Evolutionary conservation across 2,329 filamentous ascomycete species (phyloP).

Genomic region (Paracoccidioides brasiliensis): DNA sequence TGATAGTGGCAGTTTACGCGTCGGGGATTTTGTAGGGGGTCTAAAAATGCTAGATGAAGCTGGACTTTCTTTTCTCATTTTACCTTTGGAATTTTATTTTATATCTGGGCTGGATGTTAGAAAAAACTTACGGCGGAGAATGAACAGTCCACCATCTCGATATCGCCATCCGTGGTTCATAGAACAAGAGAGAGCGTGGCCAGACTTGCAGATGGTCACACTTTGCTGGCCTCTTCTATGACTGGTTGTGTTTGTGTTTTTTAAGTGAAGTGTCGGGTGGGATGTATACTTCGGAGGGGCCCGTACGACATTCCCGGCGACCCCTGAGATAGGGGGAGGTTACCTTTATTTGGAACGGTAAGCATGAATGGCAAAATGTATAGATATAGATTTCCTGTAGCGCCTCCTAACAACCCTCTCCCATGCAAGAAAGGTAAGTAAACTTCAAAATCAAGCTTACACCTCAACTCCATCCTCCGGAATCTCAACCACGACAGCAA

Average conservation of each 20-base stretch:
- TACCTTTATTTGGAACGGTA: no score
- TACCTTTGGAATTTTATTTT: no score
- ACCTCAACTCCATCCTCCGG: slow-evolving; percentile 3
- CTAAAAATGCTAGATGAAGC: no score
- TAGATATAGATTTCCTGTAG: no score
- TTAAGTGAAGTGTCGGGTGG: slow-evolving; percentile 10
- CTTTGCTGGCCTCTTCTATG: slow-evolving; percentile 6
- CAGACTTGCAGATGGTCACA: slow-evolving; percentile 21
- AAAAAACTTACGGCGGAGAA: slow-evolving; percentile 20
- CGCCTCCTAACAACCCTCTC: no score
- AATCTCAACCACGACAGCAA: not conserved
- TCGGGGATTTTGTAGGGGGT: not conserved
- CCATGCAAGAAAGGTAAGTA: no score
- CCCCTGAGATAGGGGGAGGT: slow-evolving; percentile 17
- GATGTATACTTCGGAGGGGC: slow-evolving; percentile 24
- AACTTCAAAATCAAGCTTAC: no score
- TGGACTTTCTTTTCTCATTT: no score
- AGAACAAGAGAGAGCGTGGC: slow-evolving; percentile 26
- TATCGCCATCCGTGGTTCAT: slow-evolving; percentile 31
- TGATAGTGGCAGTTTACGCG: slow-evolving; percentile 29
- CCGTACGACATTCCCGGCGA: slow-evolving; percentile 25
- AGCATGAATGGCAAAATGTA: no score
- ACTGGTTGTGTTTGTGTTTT: slow-evolving; percentile 6
- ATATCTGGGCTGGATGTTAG: not conserved
- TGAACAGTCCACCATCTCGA: slow-evolving; percentile 30